Percentiles rank a stretch among this genome's conserved stretches.
Evolutionary conservation across 176 grass and related monocot genomes (phyloP).

Genomic region (Melocanna baccifera): DNA sequence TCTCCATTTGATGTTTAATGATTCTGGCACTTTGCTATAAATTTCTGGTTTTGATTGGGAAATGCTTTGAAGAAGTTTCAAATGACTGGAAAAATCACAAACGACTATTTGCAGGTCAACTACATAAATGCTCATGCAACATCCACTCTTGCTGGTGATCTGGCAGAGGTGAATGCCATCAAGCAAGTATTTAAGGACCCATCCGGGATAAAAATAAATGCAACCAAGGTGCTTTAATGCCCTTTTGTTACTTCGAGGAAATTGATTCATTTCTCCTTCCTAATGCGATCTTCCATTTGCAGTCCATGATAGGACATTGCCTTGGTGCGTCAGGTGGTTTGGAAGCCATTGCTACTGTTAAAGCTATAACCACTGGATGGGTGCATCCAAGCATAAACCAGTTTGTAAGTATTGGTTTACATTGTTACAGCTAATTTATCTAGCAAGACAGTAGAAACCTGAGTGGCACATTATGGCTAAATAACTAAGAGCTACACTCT

Average conservation of each 20-base stretch:
- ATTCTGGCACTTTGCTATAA: not conserved
- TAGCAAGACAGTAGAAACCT: not conserved
- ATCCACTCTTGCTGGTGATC: constrained; percentile 91
- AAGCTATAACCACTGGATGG: constrained; percentile 96
- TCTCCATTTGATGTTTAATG: not conserved
- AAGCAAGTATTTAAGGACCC: constrained; percentile 86
- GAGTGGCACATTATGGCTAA: not conserved
- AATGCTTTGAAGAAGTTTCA: constrained; percentile 5
- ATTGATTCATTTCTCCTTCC: constrained; percentile 22
- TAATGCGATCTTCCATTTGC: constrained; percentile 29
- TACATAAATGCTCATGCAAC: constrained; percentile 98
- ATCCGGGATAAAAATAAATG: constrained; percentile 85
- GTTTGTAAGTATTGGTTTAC: constrained; percentile 70
- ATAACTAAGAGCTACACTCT: constrained; percentile 10
- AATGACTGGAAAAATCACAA: not conserved
- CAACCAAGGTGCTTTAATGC: constrained; percentile 67
- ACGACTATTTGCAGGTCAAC: constrained; percentile 70
- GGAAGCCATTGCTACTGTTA: constrained; percentile 91
- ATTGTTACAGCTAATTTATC: not conserved
- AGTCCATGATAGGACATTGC: constrained; percentile 99
- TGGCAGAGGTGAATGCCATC: constrained; percentile 94
- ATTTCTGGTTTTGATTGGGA: constrained; percentile 3
- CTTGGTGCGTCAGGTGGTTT: constrained; percentile 94
- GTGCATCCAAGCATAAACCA: constrained; percentile 98
- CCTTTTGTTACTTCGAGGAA: constrained; percentile 1